Evolutionary conservation across 129 eudicot species (phyloP).

Genomic region (Flaveria sonorensis): DNA sequence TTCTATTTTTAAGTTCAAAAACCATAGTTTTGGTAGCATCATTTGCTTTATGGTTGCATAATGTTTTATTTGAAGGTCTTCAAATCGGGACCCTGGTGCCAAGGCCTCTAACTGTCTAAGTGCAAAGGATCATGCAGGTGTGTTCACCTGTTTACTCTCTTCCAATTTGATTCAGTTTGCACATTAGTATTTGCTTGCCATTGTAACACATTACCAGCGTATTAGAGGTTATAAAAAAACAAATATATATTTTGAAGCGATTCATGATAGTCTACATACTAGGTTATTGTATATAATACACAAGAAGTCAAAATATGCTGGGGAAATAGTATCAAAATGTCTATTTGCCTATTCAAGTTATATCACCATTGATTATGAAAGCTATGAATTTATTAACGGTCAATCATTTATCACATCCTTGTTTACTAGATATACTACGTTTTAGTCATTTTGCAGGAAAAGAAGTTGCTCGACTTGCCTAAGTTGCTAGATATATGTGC

Average conservation of each 20-base stretch:
- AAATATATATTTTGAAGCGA: not conserved
- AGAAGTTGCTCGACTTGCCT: conserved; percentile 86
- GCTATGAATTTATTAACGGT: conserved; percentile 1
- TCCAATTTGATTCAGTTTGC: not conserved
- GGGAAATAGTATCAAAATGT: not conserved
- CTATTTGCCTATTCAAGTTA: not conserved
- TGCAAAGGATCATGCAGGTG: conserved; percentile 84
- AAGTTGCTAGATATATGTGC: conserved; percentile 95
- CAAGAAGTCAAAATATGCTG: not conserved
- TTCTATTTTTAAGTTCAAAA: not conserved
- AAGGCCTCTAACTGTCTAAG: conserved; percentile 73
- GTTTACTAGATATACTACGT: conserved; percentile 46
- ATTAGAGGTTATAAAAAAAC: not conserved
- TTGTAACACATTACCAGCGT: not conserved
- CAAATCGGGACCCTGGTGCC: conserved; percentile 89
- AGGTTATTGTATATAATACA: not conserved
- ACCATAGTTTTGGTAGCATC: not conserved
- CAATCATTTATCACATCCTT: conserved; percentile 28
- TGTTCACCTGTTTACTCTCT: conserved; percentile 27
- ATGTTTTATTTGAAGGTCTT: conserved; percentile 59
- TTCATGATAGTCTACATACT: not conserved
- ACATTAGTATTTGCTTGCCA: not conserved
- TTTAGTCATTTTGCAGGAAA: conserved; percentile 96
- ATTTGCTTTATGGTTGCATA: conserved; percentile 24
- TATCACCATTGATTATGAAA: conserved; percentile 5